These are phyloP conservation scores for Komagataella pastoris DNA, from an alignment of 805 yeast species.

Conservation along the genomic window DNA sequence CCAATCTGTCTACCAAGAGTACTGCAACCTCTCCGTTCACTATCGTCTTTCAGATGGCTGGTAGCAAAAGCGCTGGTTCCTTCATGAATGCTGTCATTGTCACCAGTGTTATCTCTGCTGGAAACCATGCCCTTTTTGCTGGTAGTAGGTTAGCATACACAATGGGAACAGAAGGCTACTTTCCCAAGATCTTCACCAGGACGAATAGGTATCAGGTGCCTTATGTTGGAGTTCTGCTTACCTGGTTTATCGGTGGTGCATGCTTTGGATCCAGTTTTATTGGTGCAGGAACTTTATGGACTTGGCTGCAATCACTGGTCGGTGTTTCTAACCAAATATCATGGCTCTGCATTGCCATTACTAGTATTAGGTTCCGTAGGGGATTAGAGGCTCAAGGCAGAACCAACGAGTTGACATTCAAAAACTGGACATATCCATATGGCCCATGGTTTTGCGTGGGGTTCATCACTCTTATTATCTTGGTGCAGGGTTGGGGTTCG, in stretches of 20 bases:
- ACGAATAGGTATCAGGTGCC: slow-evolving; percentile 31
- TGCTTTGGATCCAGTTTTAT: slow-evolving; percentile 48
- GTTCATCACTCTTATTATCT: slow-evolving; percentile 24
- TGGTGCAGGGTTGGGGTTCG: slow-evolving; percentile 28
- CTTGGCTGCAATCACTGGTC: slow-evolving; percentile 37
- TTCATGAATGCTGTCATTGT: slow-evolving; percentile 47
- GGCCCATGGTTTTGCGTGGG: slow-evolving; percentile 30
- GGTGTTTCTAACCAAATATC: slow-evolving; percentile 43
- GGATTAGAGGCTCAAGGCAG: slow-evolving; percentile 43
- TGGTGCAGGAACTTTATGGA: slow-evolving; percentile 39
- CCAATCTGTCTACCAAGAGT: slow-evolving; percentile 30
- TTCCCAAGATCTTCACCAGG: slow-evolving; percentile 27
- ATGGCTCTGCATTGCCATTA: slow-evolving; percentile 44
- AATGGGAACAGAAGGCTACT: slow-evolving; percentile 34
- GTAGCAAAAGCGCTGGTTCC: slow-evolving; percentile 42
- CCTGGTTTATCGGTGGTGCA: slow-evolving; percentile 42
- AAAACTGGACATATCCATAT: slow-evolving; percentile 41
- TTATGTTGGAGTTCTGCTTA: slow-evolving; percentile 31
- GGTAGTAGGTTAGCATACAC: slow-evolving; percentile 32
- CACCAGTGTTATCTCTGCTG: slow-evolving; percentile 42
- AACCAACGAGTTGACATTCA: slow-evolving; percentile 18
- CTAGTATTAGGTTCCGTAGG: slow-evolving; percentile 44
- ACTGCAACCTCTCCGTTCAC: slow-evolving; percentile 58
- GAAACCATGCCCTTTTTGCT: slow-evolving; percentile 42
- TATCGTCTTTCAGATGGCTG: slow-evolving; percentile 39